phyloP scores from a whole-genome alignment of 2,329 filamentous ascomycete species.

The Neurospora crassa region DNA sequence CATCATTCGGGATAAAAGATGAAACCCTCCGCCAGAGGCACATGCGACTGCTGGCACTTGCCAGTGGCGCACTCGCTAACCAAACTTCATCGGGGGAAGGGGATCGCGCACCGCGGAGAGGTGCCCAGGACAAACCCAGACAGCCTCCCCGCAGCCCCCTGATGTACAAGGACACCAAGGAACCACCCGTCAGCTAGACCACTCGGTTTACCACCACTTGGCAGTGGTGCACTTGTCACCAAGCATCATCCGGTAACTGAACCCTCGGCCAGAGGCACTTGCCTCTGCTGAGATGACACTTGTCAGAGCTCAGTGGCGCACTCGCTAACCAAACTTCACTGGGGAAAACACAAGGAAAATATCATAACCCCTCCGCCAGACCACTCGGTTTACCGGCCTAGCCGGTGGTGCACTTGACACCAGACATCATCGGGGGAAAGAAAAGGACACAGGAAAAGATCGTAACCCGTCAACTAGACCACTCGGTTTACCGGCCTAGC shows the following conservation, averaged over 20 bases:
- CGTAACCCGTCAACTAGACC: background rate
- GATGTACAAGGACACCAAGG: background rate
- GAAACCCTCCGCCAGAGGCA: background rate
- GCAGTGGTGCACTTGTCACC: background rate
- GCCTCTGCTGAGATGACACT: background rate
- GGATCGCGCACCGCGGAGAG: background rate
- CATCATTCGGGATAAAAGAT: background rate
- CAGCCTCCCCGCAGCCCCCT: background rate
- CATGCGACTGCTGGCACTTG: background rate
- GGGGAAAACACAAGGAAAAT: background rate
- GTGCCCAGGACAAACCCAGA: background rate
- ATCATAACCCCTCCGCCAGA: background rate
- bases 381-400: background rate
- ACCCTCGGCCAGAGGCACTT: background rate
- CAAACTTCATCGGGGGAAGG: background rate
- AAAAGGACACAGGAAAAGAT: background rate
- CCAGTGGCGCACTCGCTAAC: background rate
- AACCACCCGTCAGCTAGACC: background rate
- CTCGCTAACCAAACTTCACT: background rate
- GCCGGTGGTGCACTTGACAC: background rate
- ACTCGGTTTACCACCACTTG: background rate
- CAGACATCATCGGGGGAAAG: background rate
- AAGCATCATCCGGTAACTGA: background rate
- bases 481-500: background rate
- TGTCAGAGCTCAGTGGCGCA: background rate